These are phyloP conservation scores for Bruguiera hainesii DNA, from an alignment of 441 rosid genomes.

Conservation along the genomic window DNA sequence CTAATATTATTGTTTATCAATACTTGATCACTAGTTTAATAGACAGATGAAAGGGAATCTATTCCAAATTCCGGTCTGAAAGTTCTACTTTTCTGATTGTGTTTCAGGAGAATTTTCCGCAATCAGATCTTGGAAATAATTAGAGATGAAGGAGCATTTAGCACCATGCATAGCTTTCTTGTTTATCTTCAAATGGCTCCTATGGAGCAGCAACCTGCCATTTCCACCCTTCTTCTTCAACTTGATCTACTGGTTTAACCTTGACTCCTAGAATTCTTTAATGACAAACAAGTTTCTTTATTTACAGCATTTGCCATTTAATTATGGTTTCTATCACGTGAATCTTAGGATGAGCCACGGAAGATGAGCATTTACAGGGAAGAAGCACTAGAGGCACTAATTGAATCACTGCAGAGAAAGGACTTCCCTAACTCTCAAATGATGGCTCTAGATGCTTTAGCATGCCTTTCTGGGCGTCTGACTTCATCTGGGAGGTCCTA, in stretches of 20 bases:
- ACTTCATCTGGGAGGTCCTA: conserved; percentile 46
- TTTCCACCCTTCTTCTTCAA: conserved; percentile 65
- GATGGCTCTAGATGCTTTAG: conserved; percentile 47
- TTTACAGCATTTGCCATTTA: conserved; percentile 2
- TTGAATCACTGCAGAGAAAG: conserved; percentile 52
- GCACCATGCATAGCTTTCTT: conserved; percentile 67
- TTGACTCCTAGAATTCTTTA: conserved; percentile 14
- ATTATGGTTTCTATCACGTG: conserved; percentile 12
- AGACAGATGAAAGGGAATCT: no score
- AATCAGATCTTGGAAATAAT: conserved; percentile 48
- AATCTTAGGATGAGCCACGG: conserved; percentile 52
- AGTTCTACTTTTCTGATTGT: conserved; percentile 15
- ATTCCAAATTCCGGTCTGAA: background rate
- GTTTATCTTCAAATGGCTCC: conserved; percentile 78
- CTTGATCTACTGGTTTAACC: conserved; percentile 59
- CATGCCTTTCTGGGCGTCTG: conserved; percentile 48
- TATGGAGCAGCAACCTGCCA: conserved; percentile 55
- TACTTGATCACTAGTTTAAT: no score
- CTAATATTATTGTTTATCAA: no score
- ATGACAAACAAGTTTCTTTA: background rate
- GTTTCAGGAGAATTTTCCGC: conserved; percentile 46
- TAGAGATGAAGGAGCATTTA: conserved; percentile 59
- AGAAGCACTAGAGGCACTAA: conserved; percentile 57
- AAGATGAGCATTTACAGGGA: conserved; percentile 78
- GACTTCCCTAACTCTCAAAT: conserved; percentile 52